Evolutionary conservation across 2,329 filamentous ascomycete genomes (phyloP), one percentile per base, ranked within the genome.

Genomic region (Pseudogymnoascus sp.): DNA sequence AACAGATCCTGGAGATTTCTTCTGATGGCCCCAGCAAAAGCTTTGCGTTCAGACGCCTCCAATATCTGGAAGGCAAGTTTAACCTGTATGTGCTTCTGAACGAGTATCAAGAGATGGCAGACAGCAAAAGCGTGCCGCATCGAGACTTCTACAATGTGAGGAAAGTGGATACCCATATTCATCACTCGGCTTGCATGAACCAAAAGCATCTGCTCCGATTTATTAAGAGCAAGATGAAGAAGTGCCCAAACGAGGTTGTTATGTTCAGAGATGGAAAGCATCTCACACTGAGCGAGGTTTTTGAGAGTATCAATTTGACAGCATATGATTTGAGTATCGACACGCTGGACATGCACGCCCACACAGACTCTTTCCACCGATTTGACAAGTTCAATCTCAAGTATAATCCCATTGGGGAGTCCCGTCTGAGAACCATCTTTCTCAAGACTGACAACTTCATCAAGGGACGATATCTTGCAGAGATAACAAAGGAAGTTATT

Each of bases 221-320:
- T 77, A 99, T 99, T 80, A 99, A 99, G 77, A 96, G 92, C 77
- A 99, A 99, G 78, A 97, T 99, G 91, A 97, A 97, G 83, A 99
- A 96, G 76, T 94, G 85, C 16, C 92, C 92, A 0, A 90, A 97
- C 71, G 94, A 99, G 77, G 86, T 94, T 33, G 94, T 99, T 5
- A 83, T 99, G 50, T 95, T 87, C 75, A 85, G 94, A 72, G 94
- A 99, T 74, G 93, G 90, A 65, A 96, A 93, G 75, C 86, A 96
- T 75, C 80, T 99, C 69, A 97, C 94, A 0, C 77, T 99, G 65
- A 86, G 85, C 64, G 91, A 99, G 76, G 94, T 99, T 0, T 99
- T 99, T 75, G 88, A 96, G 71, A 96, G 92, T 77, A 96, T 99
- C 78, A 96, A 96, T 67, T 79, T 99, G 69, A 97, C 93, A 4